These are phyloP conservation scores for Boehmeria nivea DNA, from an alignment of 306 rosid species.

Conservation along the genomic window DNA sequence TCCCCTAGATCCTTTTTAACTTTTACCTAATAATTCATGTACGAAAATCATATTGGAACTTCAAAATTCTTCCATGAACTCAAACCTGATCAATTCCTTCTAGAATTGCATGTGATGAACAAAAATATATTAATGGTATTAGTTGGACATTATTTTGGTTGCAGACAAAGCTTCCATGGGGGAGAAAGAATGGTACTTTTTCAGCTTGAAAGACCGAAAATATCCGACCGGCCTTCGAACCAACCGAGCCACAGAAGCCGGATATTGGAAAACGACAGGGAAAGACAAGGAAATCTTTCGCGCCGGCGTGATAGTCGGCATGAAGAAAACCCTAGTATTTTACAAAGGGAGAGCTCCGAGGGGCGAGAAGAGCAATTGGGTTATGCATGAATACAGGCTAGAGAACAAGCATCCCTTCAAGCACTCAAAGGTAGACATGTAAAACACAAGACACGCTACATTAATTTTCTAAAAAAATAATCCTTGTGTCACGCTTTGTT, in stretches of 20 bases:
- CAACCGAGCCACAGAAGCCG: constrained; percentile 84
- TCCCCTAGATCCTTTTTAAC: too few species aligned
- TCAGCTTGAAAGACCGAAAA: constrained; percentile 70
- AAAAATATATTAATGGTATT: too few species aligned
- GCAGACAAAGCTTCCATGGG: constrained; percentile 87
- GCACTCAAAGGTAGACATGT: constrained; percentile 44
- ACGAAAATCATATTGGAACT: too few species aligned
- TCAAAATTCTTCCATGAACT: too few species aligned
- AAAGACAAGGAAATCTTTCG: constrained; percentile 77
- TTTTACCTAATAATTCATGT: too few species aligned
- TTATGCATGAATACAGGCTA: constrained; percentile 85
- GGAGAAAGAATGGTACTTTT: constrained; percentile 90
- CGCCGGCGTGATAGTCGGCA: constrained; percentile 54
- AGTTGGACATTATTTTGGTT: too few species aligned
- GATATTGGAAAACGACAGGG: constrained; percentile 95
- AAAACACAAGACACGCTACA: too few species aligned
- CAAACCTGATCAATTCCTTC: too few species aligned
- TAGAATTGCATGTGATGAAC: too few species aligned
- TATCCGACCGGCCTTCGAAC: constrained; percentile 91
- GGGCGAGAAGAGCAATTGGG: constrained; percentile 95
- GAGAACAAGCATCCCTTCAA: constrained; percentile 51
- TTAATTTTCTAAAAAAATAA: too few species aligned
- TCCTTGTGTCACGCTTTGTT: too few species aligned
- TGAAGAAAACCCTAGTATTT: constrained; percentile 96
- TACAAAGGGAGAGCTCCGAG: constrained; percentile 92